Percentiles rank a stretch among this genome's conserved stretches.
phyloP scores from a whole-genome alignment of 768 basidiomycete genomes.

The Tylopilus sp. region DNA sequence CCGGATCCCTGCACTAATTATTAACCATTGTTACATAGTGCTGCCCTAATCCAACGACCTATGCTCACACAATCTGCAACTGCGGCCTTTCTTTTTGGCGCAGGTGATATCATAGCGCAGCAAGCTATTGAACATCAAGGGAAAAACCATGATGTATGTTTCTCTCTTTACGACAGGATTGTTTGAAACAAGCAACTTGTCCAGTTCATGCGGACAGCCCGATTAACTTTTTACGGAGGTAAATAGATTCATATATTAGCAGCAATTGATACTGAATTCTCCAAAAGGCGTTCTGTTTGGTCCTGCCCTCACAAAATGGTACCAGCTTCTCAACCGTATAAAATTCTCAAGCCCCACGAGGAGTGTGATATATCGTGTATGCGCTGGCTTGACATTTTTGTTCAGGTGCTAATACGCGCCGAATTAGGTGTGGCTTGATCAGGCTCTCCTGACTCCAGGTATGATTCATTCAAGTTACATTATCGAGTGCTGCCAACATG shows the following conservation, averaged over 20 bases:
- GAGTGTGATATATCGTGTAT: constrained; percentile 59
- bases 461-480: constrained; percentile 8
- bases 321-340: constrained; percentile 64
- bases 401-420: background rate
- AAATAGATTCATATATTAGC: background rate
- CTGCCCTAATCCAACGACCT: constrained; percentile 57
- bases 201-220: constrained; percentile 57
- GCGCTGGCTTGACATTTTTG: constrained; percentile 15
- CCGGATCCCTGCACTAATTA: background rate
- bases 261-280: background rate
- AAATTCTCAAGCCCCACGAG: constrained; percentile 60
- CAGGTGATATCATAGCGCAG: constrained; percentile 82
- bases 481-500: background rate
- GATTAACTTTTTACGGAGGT: constrained; percentile 76
- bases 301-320: constrained; percentile 82
- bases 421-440: constrained; percentile 74
- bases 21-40: constrained; percentile 36
- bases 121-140: constrained; percentile 77
- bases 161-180: background rate
- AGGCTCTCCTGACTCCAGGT: constrained; percentile 74
- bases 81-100: constrained; percentile 64
- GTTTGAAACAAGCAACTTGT: background rate
- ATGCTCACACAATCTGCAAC: constrained; percentile 62
- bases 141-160: constrained; percentile 68
- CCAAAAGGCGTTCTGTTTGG: constrained; percentile 66